Conservation (phyloP, 2,329 filamentous ascomycete species). For the Diaporthe vaccinii region DNA sequence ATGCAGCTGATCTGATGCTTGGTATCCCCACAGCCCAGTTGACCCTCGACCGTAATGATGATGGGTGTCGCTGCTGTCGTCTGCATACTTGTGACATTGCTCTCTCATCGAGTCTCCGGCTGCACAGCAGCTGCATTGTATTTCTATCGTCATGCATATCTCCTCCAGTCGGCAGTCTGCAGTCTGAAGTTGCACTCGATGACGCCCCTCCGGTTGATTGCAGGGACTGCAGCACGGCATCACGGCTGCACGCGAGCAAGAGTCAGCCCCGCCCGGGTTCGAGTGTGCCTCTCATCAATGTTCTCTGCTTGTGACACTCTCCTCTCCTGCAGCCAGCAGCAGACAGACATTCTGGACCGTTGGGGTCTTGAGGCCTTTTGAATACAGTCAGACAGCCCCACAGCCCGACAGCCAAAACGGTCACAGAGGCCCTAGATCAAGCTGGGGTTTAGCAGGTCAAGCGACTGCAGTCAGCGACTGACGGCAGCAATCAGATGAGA, state of each 20-base stretch:
- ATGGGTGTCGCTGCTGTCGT: not conserved
- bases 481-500: constrained; percentile 25
- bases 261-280: constrained; percentile 11
- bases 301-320: constrained; percentile 13
- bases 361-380: constrained; percentile 10
- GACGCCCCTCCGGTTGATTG: not conserved
- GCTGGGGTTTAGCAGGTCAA: not conserved
- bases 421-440: not conserved
- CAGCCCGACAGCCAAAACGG: not conserved
- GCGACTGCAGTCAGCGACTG: constrained; percentile 21
- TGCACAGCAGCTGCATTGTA: not conserved
- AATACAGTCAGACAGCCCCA: constrained; percentile 2
- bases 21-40: not conserved
- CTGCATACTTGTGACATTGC: not conserved
- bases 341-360: not conserved
- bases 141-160: not conserved
- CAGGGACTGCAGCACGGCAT: not conserved
- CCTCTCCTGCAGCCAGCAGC: not conserved
- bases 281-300: not conserved
- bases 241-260: constrained; percentile 4
- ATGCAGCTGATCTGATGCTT: not conserved
- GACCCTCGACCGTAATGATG: not conserved
- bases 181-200: not conserved
- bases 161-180: not conserved
- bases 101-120: not conserved